Conservation (phyloP, 2,329 filamentous ascomycete species). For the Seiridium cupressi region DNA sequence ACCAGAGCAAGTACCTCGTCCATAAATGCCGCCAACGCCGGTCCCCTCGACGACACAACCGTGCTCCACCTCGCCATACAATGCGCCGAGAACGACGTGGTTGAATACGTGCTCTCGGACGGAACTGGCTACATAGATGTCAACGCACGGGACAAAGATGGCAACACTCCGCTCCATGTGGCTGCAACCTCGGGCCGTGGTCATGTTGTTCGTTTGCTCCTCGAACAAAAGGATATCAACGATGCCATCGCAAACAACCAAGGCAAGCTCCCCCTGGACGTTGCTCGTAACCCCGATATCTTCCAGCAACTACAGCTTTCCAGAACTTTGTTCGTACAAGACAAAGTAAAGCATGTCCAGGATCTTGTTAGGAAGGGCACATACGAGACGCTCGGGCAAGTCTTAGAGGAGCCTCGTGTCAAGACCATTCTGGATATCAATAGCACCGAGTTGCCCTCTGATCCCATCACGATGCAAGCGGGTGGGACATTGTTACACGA, state of each 20-base stretch:
- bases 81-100: slow-evolving; percentile 87
- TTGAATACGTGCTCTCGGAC: slow-evolving; percentile 90
- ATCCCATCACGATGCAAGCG: slow-evolving; percentile 70
- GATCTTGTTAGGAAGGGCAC: slow-evolving; percentile 69
- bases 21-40: slow-evolving; percentile 38
- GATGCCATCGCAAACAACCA: slow-evolving; percentile 83
- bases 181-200: slow-evolving; percentile 80
- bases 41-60: slow-evolving; percentile 74
- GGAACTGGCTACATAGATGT: slow-evolving; percentile 69
- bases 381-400: slow-evolving; percentile 73
- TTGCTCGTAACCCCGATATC: slow-evolving; percentile 89
- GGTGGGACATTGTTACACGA: slow-evolving; percentile 95
- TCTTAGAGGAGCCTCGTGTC: slow-evolving; percentile 81
- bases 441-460: slow-evolving; percentile 81
- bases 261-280: slow-evolving; percentile 81
- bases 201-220: slow-evolving; percentile 76
- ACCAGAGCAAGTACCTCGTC: slow-evolving; percentile 58
- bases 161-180: slow-evolving; percentile 89
- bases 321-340: slow-evolving; percentile 84
- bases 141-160: slow-evolving; percentile 88
- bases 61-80: slow-evolving; percentile 93
- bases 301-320: slow-evolving; percentile 93
- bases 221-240: slow-evolving; percentile 82
- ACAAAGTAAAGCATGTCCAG: slow-evolving; percentile 81
- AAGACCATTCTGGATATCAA: slow-evolving; percentile 91